Evolutionary conservation across 2,329 filamentous ascomycete species (phyloP).

Genomic region (Trichoderma sp.): DNA sequence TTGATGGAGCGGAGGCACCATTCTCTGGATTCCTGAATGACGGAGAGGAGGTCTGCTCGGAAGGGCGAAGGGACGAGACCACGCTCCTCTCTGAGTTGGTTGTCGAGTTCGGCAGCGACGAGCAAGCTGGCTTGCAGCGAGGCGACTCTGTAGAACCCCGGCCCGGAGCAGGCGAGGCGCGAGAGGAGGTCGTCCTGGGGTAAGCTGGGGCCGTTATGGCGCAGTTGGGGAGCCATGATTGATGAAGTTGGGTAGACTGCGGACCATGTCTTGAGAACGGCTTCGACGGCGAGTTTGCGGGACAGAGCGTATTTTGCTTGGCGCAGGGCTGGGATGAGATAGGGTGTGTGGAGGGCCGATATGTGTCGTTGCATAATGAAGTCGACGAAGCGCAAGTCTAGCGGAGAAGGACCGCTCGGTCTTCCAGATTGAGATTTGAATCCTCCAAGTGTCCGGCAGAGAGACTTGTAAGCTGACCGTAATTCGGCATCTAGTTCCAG

Average conservation of each 20-base stretch:
- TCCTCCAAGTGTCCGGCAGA: conserved; percentile 36
- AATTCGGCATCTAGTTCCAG: conserved; percentile 45
- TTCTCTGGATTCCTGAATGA: conserved; percentile 40
- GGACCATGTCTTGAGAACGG: conserved; percentile 47
- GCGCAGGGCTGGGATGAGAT: conserved; percentile 40
- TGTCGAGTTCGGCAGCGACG: conserved; percentile 41
- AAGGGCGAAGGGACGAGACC: conserved; percentile 35
- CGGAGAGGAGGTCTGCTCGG: conserved; percentile 42
- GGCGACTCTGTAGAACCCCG: conserved; percentile 42
- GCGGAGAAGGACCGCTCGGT: conserved; percentile 30
- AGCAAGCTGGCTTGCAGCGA: conserved; percentile 37
- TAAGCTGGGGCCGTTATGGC: background rate
- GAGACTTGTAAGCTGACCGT: conserved; percentile 40
- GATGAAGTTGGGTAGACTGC: conserved; percentile 32
- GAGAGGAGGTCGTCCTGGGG: conserved; percentile 33
- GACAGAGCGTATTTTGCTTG: conserved; percentile 52
- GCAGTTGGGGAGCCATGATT: conserved; percentile 1
- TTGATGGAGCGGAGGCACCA: conserved; percentile 44
- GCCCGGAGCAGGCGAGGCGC: conserved; percentile 39
- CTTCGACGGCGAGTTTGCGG: conserved; percentile 47
- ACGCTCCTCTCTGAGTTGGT: conserved; percentile 42
- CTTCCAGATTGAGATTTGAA: conserved; percentile 22
- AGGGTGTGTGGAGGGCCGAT: conserved; percentile 55
- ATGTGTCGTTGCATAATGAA: conserved; percentile 55
- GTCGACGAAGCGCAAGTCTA: conserved; percentile 48